Conservation (phyloP, 2,329 filamentous ascomycete species). For the Phialophora chinensis region DNA sequence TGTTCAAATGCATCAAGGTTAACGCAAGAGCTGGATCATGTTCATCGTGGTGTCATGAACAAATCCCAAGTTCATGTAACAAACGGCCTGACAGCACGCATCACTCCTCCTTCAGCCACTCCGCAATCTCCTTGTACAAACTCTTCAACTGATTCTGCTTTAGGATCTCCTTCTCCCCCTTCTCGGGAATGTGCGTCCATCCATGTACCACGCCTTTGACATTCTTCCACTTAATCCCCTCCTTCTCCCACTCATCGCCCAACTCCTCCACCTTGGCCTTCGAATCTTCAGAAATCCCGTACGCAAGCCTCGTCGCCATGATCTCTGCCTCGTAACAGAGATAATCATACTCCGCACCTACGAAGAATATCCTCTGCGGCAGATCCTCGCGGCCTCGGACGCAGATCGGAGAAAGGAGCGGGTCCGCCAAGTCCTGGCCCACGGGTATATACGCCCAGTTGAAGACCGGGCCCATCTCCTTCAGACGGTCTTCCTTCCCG, state of each 20-base stretch:
- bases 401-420: conserved; percentile 52
- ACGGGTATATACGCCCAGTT: conserved; percentile 52
- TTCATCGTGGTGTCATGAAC: background rate
- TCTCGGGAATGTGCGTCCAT: conserved; percentile 33
- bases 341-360: conserved; percentile 56
- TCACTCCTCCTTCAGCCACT: conserved; percentile 24
- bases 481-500: conserved; percentile 39
- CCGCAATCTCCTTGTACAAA: conserved; percentile 30
- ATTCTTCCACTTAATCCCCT: conserved; percentile 33
- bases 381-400: conserved; percentile 42
- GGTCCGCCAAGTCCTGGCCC: conserved; percentile 46
- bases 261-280: conserved; percentile 30
- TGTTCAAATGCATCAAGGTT: background rate
- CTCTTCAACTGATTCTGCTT: conserved; percentile 19
- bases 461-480: conserved; percentile 42
- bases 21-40: background rate
- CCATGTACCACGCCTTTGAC: conserved; percentile 31
- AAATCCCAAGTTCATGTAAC: background rate
- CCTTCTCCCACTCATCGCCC: conserved; percentile 31
- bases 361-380: conserved; percentile 52
- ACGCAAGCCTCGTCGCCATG: conserved; percentile 44
- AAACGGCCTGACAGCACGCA: background rate
- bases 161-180: conserved; percentile 22
- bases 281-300: background rate
- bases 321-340: conserved; percentile 50